Conservation (phyloP, 306 rosid species). For the Trifolium pratense region DNA sequence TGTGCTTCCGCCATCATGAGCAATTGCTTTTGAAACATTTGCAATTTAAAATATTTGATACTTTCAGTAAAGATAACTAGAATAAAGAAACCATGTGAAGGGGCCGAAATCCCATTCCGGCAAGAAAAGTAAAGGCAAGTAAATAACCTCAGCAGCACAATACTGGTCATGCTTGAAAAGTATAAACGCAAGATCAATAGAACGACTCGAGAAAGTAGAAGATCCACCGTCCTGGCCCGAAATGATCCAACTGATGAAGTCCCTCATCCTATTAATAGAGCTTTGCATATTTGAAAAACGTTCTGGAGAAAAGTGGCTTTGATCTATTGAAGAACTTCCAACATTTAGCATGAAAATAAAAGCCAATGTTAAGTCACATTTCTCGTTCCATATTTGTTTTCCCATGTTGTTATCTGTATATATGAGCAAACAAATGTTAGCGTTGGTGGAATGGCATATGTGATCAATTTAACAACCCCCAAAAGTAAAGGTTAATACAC, state of each 20-base stretch:
- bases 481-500: not conserved
- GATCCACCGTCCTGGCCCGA: constrained; percentile 74
- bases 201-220: constrained; percentile 69
- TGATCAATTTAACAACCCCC: constrained; percentile 15
- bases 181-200: constrained; percentile 77
- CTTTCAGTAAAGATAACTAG: constrained; percentile 37
- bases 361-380: constrained; percentile 83
- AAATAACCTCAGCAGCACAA: constrained; percentile 79
- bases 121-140: constrained; percentile 36
- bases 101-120: constrained; percentile 8
- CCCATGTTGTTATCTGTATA: constrained; percentile 61
- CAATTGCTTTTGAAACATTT: constrained; percentile 60
- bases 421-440: constrained; percentile 39
- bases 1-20: constrained; percentile 76
- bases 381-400: constrained; percentile 71
- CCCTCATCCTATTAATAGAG: constrained; percentile 54
- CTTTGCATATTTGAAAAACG: constrained; percentile 55
- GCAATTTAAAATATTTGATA: constrained; percentile 37
- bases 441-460: constrained; percentile 29
- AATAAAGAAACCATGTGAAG: constrained; percentile 14
- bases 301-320: constrained; percentile 47
- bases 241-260: constrained; percentile 82
- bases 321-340: constrained; percentile 56
- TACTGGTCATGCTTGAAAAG: constrained; percentile 87
- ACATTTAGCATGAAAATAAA: constrained; percentile 64